These are phyloP conservation scores for Adansonia madagascariensis DNA, from an alignment of 441 rosid genomes.

Conservation along the genomic window DNA sequence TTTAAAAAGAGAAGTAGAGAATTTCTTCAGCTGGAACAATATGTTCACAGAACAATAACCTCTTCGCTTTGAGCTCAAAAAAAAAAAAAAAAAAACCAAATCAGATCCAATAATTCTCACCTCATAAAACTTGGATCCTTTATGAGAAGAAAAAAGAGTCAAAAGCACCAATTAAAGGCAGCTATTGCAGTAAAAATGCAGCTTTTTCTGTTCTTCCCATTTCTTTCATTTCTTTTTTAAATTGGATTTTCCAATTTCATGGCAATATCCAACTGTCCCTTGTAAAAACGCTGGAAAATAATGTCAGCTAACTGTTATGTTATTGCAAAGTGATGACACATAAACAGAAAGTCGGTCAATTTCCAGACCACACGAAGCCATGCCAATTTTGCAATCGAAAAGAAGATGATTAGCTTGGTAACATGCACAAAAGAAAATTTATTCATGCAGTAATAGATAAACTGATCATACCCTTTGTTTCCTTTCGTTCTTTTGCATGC, in stretches of 20 bases:
- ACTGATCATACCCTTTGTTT: background rate
- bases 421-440: background rate
- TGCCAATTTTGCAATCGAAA: constrained; percentile 1
- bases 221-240: background rate
- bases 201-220: background rate
- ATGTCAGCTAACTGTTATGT: constrained; percentile 6
- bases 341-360: background rate
- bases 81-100: background rate
- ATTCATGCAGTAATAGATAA: background rate
- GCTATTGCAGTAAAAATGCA: background rate
- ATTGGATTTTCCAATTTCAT: background rate
- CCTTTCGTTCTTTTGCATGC: background rate
- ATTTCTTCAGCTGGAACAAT: background rate
- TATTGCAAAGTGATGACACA: constrained; percentile 9
- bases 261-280: constrained; percentile 9
- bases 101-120: background rate
- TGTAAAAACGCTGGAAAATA: background rate
- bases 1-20: background rate
- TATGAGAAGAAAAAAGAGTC: background rate
- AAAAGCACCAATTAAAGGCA: background rate
- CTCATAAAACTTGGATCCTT: constrained; percentile 2
- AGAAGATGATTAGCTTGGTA: constrained; percentile 1
- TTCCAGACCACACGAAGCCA: background rate
- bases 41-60: background rate
- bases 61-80: background rate